A percentile compares a stretch with the other conserved stretches of the same genome.
Evolutionary conservation across 23 red algal genomes (phyloP).

Genomic region (Gracilaria domingensis): DNA sequence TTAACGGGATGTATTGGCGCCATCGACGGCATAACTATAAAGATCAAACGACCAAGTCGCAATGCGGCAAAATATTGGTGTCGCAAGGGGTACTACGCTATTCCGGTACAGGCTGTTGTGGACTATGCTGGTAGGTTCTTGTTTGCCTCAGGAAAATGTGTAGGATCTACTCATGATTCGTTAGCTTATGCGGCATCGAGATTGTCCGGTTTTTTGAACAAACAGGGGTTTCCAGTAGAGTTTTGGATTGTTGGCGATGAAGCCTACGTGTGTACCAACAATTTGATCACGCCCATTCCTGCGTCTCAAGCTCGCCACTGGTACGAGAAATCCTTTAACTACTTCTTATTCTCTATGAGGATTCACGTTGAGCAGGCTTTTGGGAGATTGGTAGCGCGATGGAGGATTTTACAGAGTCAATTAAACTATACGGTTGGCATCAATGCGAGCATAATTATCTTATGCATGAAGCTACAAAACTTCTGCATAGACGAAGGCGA

Average conservation of each 20-base stretch:
- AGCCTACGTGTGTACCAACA: slow-evolving; percentile 39
- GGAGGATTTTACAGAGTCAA: too few species aligned
- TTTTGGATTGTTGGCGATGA: slow-evolving; percentile 39
- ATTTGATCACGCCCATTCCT: slow-evolving; percentile 23
- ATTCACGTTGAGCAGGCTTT: slow-evolving; percentile 39
- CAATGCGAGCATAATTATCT: too few species aligned
- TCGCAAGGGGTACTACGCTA: slow-evolving; percentile 13
- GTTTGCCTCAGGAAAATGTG: slow-evolving; percentile 21
- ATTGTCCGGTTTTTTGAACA: not conserved
- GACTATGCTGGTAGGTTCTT: not conserved
- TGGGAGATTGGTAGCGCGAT: too few species aligned
- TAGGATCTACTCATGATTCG: slow-evolving; percentile 26
- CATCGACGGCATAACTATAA: slow-evolving; percentile 21
- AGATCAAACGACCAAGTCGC: not conserved
- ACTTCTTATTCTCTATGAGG: slow-evolving; percentile 24
- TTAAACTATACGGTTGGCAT: too few species aligned
- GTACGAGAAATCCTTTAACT: slow-evolving; percentile 28
- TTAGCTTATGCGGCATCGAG: slow-evolving; percentile 5
- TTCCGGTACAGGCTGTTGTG: slow-evolving; percentile 50
- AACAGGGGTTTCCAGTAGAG: not conserved
- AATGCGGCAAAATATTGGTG: slow-evolving; percentile 17
- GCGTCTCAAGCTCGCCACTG: not conserved
- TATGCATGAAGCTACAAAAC: too few species aligned
- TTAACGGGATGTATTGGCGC: slow-evolving; percentile 17
- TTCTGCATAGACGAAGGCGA: too few species aligned